phyloP scores from a whole-genome alignment of 306 rosid genomes.

The Quercus suber region DNA sequence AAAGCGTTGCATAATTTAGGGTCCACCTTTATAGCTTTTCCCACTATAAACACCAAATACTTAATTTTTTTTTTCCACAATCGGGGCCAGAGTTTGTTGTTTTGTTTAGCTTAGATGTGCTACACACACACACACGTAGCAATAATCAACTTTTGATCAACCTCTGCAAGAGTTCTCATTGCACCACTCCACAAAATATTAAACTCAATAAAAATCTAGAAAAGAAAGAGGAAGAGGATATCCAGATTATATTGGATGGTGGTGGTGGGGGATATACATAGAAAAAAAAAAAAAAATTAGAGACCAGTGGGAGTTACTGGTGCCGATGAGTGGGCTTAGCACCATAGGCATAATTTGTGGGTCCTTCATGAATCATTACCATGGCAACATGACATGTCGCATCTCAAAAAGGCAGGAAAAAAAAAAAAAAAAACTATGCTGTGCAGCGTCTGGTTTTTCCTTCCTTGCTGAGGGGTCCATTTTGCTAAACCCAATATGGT shows the following conservation, averaged over 20 bases:
- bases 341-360: conserved; percentile 45
- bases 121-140: neutral
- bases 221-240: conserved; percentile 15
- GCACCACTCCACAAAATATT: neutral
- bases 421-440: neutral
- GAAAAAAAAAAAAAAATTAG: neutral
- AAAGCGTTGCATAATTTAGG: neutral
- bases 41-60: too few relatives aligned
- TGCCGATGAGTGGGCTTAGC: conserved; percentile 62
- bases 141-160: neutral
- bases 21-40: neutral
- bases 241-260: conserved; percentile 5
- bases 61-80: too few relatives aligned
- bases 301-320: conserved; percentile 35
- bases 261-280: conserved; percentile 4
- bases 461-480: conserved; percentile 19
- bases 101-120: too few relatives aligned
- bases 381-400: conserved; percentile 32
- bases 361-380: conserved; percentile 60
- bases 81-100: too few relatives aligned
- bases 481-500: conserved; percentile 17
- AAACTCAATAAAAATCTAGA: conserved; percentile 18
- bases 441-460: conserved; percentile 34
- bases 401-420: conserved; percentile 15
- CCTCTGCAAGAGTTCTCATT: neutral